These are phyloP conservation scores for Polytolypa hystricis DNA, from an alignment of 2,329 filamentous ascomycete genomes.

Conservation along the genomic window DNA sequence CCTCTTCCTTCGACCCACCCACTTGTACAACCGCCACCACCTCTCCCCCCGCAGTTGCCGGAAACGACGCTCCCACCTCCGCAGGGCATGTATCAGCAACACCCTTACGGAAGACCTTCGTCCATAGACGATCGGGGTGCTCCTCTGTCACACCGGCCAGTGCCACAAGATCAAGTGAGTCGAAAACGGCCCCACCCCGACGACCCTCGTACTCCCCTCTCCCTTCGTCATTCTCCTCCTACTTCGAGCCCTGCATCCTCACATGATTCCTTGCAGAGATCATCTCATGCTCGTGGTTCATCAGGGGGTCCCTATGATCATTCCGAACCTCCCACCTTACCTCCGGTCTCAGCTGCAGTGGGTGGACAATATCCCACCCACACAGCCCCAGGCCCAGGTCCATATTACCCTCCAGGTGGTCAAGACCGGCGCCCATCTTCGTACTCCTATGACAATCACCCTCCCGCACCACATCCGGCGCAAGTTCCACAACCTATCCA, in stretches of 20 bases:
- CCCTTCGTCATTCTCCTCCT: constrained; percentile 12
- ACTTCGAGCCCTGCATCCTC: constrained; percentile 19
- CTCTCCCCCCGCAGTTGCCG: too few relatives aligned
- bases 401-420: constrained; percentile 27
- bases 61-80: constrained; percentile 30
- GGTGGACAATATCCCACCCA: constrained; percentile 33
- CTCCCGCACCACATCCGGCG: constrained; percentile 31
- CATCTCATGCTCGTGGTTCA: constrained; percentile 30
- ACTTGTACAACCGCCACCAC: constrained; percentile 11
- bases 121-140: constrained; percentile 21
- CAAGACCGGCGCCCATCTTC: constrained; percentile 35
- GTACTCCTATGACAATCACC: constrained; percentile 34
- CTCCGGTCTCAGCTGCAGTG: constrained; percentile 36
- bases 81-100: constrained; percentile 29
- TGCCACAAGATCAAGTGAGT: constrained; percentile 38
- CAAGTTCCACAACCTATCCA: constrained; percentile 27
- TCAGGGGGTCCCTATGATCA: constrained; percentile 36
- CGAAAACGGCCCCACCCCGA: constrained; percentile 16
- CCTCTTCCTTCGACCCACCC: constrained; percentile 21
- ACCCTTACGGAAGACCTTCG: constrained; percentile 24
- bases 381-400: constrained; percentile 20
- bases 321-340: constrained; percentile 36
- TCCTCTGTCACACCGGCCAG: constrained; percentile 27
- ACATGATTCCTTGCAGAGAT: constrained; percentile 26
- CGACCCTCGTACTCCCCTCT: constrained; percentile 10